Evolutionary conservation across 2,329 filamentous ascomycete genomes (phyloP).

Genomic region (Teratosphaeria nubilosa): DNA sequence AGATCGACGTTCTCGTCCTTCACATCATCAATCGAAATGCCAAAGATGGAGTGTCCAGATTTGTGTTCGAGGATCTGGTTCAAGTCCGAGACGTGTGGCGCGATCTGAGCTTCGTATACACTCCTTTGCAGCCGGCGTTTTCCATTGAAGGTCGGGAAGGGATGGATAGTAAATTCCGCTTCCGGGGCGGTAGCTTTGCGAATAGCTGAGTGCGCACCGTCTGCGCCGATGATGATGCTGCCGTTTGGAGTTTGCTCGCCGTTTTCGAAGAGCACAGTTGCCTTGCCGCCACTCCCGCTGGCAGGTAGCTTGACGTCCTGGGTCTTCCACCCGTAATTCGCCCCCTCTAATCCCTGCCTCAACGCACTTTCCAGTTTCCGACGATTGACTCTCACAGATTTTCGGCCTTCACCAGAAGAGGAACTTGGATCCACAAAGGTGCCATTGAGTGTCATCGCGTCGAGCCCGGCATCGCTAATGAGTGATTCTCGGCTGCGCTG

Average conservation of each 20-base stretch:
- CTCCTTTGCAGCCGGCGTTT: constrained; percentile 16
- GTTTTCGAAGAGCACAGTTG: constrained; percentile 1
- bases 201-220: constrained; percentile 29
- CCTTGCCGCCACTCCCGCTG: not conserved
- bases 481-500: constrained; percentile 24
- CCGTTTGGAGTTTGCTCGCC: not conserved
- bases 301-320: not conserved
- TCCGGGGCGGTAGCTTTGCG: constrained; percentile 20
- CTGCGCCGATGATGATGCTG: constrained; percentile 25
- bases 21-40: constrained; percentile 25
- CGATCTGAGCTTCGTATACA: constrained; percentile 7
- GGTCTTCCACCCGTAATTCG: constrained; percentile 17
- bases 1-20: constrained; percentile 19
- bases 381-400: constrained; percentile 28
- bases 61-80: constrained; percentile 19
- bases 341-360: constrained; percentile 27
- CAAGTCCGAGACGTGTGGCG: constrained; percentile 7
- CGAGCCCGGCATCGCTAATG: constrained; percentile 22
- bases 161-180: constrained; percentile 23
- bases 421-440: constrained; percentile 18
- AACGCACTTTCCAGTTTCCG: constrained; percentile 27
- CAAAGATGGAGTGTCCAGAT: constrained; percentile 17
- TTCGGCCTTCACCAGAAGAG: constrained; percentile 5
- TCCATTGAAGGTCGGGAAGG: constrained; percentile 29
- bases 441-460: constrained; percentile 23